These are phyloP conservation scores for Primulina huaijiensis DNA, from an alignment of 257 asterid genomes.

Conservation along the genomic window DNA sequence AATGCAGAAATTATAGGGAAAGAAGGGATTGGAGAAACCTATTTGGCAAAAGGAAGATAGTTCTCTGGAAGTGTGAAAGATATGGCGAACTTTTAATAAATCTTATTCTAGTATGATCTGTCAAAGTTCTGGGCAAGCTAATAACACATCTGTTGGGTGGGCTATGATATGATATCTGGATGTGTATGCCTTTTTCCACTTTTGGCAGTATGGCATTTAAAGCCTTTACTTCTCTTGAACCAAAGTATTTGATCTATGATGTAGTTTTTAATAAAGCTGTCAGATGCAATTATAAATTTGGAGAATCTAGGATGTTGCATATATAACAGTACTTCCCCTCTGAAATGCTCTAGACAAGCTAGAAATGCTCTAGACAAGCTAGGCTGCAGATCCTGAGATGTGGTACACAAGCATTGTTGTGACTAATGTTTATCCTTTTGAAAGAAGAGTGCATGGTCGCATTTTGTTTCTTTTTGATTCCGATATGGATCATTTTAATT, in stretches of 20 bases:
- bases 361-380: too few relatives aligned
- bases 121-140: not conserved
- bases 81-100: not conserved
- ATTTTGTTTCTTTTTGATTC: too few relatives aligned
- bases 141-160: not conserved
- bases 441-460: too few relatives aligned
- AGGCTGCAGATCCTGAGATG: too few relatives aligned
- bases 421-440: too few relatives aligned
- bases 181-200: not conserved
- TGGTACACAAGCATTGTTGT: too few relatives aligned
- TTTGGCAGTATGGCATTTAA: too few relatives aligned
- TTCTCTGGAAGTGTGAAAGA: not conserved
- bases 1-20: not conserved
- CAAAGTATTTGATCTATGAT: not conserved
- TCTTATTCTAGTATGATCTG: too few relatives aligned
- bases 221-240: not conserved
- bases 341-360: too few relatives aligned
- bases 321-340: too few relatives aligned
- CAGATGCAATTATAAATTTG: not conserved
- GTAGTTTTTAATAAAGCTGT: not conserved
- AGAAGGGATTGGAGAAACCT: conserved; percentile 1
- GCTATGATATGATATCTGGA: not conserved
- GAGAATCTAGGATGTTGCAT: not conserved
- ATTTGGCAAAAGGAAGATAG: not conserved
- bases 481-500: too few relatives aligned